These are phyloP conservation scores for Pseudomonodictys pantanalensis DNA, from an alignment of 495 filamentous ascomycete species.

Conservation along the genomic window DNA sequence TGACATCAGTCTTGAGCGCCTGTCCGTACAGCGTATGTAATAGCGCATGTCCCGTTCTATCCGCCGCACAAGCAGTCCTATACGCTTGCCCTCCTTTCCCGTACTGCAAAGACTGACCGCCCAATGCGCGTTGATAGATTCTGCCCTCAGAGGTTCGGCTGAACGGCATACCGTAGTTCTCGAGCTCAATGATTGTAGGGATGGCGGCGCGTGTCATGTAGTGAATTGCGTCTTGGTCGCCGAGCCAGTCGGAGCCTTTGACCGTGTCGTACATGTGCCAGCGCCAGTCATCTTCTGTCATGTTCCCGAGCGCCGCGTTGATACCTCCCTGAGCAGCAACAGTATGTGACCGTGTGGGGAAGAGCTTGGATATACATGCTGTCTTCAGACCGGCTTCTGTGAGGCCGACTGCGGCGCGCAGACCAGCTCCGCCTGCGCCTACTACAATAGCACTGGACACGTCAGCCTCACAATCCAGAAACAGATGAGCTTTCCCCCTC, in stretches of 20 bases:
- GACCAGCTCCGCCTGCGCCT: conserved; percentile 89
- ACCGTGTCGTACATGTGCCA: conserved; percentile 99
- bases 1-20: conserved; percentile 91
- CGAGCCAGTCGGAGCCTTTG: conserved; percentile 98
- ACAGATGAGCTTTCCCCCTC: not conserved
- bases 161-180: conserved; percentile 98
- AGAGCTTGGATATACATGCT: conserved; percentile 96
- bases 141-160: conserved; percentile 94
- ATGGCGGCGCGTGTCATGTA: conserved; percentile 98
- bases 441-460: conserved; percentile 73
- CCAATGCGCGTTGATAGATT: conserved; percentile 98
- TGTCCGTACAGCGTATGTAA: conserved; percentile 98
- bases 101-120: conserved; percentile 90
- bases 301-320: conserved; percentile 95
- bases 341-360: conserved; percentile 93
- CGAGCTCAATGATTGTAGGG: conserved; percentile 85
- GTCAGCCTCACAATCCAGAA: not conserved
- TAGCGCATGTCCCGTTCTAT: conserved; percentile 94
- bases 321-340: conserved; percentile 94
- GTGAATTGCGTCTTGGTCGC: conserved; percentile 98
- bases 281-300: conserved; percentile 93
- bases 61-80: conserved; percentile 91
- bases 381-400: conserved; percentile 99
- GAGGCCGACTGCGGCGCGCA: conserved; percentile 93
- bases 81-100: conserved; percentile 98